Conservation (phyloP, 208 protist species). For the Plasmodiophora brassicae region DNA sequence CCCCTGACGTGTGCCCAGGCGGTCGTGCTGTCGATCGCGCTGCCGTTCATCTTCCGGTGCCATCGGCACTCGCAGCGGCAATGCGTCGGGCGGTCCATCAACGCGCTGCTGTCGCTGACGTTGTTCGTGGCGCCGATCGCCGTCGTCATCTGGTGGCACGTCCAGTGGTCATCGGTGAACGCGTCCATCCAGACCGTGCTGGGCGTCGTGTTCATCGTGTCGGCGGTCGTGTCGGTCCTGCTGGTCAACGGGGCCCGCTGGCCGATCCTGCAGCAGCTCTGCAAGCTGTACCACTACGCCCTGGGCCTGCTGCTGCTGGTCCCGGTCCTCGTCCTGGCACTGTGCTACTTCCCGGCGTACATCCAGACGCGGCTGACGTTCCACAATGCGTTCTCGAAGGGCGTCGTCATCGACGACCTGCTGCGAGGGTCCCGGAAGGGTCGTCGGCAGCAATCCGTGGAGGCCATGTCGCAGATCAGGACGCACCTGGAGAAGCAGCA, state of each 20-base stretch:
- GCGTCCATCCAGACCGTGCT: neutral
- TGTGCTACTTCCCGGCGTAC: slow-evolving; percentile 30
- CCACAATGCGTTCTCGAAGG: slow-evolving; percentile 44
- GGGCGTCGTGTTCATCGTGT: neutral
- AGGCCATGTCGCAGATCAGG: slow-evolving; percentile 7
- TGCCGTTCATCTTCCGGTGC: slow-evolving; percentile 18
- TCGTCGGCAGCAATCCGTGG: neutral
- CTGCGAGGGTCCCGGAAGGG: slow-evolving; percentile 6
- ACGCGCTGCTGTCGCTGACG: neutral
- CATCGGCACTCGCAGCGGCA: neutral
- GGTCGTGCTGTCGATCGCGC: neutral
- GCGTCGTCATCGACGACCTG: neutral
- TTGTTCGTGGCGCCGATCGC: neutral
- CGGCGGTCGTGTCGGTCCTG: neutral
- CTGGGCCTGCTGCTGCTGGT: neutral
- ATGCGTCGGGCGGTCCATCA: slow-evolving; percentile 9
- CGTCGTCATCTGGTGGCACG: neutral
- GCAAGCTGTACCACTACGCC: slow-evolving; percentile 6
- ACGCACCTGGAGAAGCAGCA: slow-evolving; percentile 26
- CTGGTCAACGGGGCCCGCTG: slow-evolving; percentile 2
- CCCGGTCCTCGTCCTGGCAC: neutral
- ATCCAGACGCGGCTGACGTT: slow-evolving; percentile 38
- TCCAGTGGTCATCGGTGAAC: neutral
- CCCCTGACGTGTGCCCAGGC: neutral
- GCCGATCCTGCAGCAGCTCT: neutral